Evolutionary conservation across 495 filamentous ascomycete genomes (phyloP).

Genomic region (Aspergillus panamensis): DNA sequence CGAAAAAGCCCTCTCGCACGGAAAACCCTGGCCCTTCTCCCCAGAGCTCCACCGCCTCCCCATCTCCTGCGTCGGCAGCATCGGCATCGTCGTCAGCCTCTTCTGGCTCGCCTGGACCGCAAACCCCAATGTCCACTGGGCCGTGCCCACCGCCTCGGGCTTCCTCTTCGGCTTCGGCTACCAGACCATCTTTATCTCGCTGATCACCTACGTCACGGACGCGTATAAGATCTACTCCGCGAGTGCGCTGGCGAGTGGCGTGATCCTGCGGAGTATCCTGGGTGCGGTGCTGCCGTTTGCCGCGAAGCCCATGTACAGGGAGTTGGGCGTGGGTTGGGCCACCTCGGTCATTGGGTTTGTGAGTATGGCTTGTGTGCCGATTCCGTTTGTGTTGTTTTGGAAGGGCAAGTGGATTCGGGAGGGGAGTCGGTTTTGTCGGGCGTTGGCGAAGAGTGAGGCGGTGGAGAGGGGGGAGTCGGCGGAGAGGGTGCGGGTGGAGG

Average conservation of each 20-base stretch:
- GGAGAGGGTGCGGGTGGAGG: background rate
- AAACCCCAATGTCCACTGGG: constrained; percentile 51
- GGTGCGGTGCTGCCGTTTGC: constrained; percentile 55
- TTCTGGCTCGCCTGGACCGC: constrained; percentile 77
- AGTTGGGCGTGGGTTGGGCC: constrained; percentile 44
- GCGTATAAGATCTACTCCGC: constrained; percentile 72
- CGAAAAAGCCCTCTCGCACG: constrained; percentile 35
- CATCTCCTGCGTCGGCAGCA: constrained; percentile 62
- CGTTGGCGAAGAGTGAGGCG: constrained; percentile 28
- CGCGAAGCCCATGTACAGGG: constrained; percentile 37
- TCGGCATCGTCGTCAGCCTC: constrained; percentile 55
- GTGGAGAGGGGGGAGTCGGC: constrained; percentile 16
- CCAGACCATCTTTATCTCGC: constrained; percentile 61
- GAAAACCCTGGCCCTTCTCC: constrained; percentile 39
- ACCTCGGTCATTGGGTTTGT: constrained; percentile 45
- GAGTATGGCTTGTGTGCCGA: constrained; percentile 38
- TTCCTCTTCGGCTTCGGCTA: constrained; percentile 69
- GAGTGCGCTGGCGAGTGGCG: constrained; percentile 63
- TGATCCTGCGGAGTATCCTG: constrained; percentile 55
- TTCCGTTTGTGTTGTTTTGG: constrained; percentile 40
- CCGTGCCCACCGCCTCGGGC: constrained; percentile 61
- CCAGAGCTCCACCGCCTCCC: constrained; percentile 66
- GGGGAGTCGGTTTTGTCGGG: constrained; percentile 41
- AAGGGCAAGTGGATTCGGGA: constrained; percentile 36
- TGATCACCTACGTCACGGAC: constrained; percentile 74